Evolutionary conservation across 306 rosid genomes (phyloP), one percentile per base, ranked within the genome.

Genomic region (Glycine tomentella): DNA sequence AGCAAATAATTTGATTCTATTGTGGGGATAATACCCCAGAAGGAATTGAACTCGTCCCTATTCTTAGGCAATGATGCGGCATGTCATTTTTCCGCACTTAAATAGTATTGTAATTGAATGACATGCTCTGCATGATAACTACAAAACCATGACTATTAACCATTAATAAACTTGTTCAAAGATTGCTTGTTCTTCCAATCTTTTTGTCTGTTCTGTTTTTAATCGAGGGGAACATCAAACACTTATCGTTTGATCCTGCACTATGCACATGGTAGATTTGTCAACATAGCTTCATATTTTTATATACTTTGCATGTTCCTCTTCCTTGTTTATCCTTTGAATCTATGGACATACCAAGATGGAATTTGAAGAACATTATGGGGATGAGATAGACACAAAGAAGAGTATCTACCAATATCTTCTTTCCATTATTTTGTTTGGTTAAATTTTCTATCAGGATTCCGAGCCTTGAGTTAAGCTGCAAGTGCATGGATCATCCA

Each of bases 401-500:
- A 49, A 74, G 45, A 69, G 76, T 36, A 56, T 56, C 59, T 56
- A 42, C 9, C 69, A 48, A 17, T 52, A 73, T 72, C 7, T 73
- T 64, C 12, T 74, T 53, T 65, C 10, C n/a, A 25, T 14, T 69
- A 40, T 20, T 78, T 31, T 50, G 8, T 34, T 72, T 9, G 11
- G 16, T n/a, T 59, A 13, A 38, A 44, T 9, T 65, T 62, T 52
- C 78, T 12, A 31, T 11, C 55, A 53, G 45, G 55, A 48, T 48
- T 71, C 46, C n/a, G 4, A 68, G 5, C 50, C 66, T 59, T 82
- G 25, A 48, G 16, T 20, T 70, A 38, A 16, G 71, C 5, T 58
- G 46, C 48, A 53, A 76, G 62, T 84, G 50, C 66, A 52, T 69
- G 75, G 49, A 87, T 77, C 75, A 50, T 80, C 62, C 55, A 33